Evolutionary conservation across 2,329 filamentous ascomycete genomes (phyloP), one percentile per base, ranked within the genome.

Genomic region (Stemphylium vesicarium): DNA sequence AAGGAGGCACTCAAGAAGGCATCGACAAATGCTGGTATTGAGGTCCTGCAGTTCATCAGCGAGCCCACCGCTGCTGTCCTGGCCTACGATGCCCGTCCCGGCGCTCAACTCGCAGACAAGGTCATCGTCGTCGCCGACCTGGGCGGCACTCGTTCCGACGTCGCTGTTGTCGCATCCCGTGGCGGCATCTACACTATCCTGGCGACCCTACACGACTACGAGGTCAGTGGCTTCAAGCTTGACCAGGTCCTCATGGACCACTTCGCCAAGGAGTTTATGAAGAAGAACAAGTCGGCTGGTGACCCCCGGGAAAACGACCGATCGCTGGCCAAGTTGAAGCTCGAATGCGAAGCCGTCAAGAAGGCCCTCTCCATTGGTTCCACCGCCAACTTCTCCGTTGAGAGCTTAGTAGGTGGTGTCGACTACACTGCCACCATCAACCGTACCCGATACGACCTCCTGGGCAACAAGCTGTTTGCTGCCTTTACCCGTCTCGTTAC

Each of bases 191-290:
- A 98, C 84, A 97, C 92, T 57, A 88, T 97, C 68, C 84, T 99
- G 54, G 92, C 95, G 16, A 96, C 94, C 11, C 87, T 89, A 26
- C 95, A 98, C 81, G 95, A 99, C 82, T 97, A 96, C 79, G 93
- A 98, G 73, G 90, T 94, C 65, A 88, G 91, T 52, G 95, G 95
- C 71, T 84, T 86, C 32, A 88, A 92, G 64, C 84, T 99, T 53
- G 95, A 99, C 81, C 85, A 95, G 75, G 89, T 94, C 44, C 84
- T 99, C 55, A 90, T 96, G 75, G 94, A 99, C 75, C 89, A 97
- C 82, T 97, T 98, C 68, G 90, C 94, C 68, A 99, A 99, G 84
- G 95, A 99, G 79, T 99, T 99, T 80, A 85, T 95, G 73, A 98
- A 99, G 86, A 96, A 96, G 84, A 86, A 98, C 85, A 89, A 88